Percentiles rank a stretch among this genome's conserved stretches.
Evolutionary conservation across 1,284 basidiomycete species (phyloP).

Genomic region (Cryptococcus sp.): DNA sequence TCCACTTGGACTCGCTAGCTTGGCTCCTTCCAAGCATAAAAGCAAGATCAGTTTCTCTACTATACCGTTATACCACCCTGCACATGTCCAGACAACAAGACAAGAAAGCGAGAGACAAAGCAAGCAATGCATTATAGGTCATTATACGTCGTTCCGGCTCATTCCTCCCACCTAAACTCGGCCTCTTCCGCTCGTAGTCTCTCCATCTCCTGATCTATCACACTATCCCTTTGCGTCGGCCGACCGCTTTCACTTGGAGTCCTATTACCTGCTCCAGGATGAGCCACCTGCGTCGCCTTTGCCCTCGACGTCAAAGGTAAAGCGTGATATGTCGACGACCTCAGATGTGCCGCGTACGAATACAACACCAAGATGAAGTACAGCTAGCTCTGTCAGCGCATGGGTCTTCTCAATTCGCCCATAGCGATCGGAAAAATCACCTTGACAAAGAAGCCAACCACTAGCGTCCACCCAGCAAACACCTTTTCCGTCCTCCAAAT

Average conservation of each 20-base stretch:
- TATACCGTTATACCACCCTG: no score
- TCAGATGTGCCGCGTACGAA: slow-evolving; percentile 88
- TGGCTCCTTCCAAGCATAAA: no score
- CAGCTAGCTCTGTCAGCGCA: slow-evolving; percentile 53
- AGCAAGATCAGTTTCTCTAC: no score
- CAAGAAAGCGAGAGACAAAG: no score
- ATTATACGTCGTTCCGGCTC: no score
- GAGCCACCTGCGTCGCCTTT: slow-evolving; percentile 21
- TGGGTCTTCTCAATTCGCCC: no score
- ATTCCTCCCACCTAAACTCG: slow-evolving; percentile 3
- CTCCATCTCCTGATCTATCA: slow-evolving; percentile 1
- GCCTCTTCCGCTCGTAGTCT: slow-evolving; percentile 3
- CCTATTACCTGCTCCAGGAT: not conserved
- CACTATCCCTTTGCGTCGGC: not conserved
- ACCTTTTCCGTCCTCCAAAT: slow-evolving; percentile 91
- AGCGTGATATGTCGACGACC: slow-evolving; percentile 81
- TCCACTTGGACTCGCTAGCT: no score
- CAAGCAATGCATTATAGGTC: not conserved
- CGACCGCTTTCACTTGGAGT: not conserved
- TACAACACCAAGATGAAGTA: slow-evolving; percentile 90
- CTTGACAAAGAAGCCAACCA: slow-evolving; percentile 82
- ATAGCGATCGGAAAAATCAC: no score
- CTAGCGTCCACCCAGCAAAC: slow-evolving; percentile 64
- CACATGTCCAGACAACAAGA: no score
- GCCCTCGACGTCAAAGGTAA: slow-evolving; percentile 56